These are phyloP conservation scores for Solanum virginianum DNA, from an alignment of 257 asterid genomes.

Conservation along the genomic window DNA sequence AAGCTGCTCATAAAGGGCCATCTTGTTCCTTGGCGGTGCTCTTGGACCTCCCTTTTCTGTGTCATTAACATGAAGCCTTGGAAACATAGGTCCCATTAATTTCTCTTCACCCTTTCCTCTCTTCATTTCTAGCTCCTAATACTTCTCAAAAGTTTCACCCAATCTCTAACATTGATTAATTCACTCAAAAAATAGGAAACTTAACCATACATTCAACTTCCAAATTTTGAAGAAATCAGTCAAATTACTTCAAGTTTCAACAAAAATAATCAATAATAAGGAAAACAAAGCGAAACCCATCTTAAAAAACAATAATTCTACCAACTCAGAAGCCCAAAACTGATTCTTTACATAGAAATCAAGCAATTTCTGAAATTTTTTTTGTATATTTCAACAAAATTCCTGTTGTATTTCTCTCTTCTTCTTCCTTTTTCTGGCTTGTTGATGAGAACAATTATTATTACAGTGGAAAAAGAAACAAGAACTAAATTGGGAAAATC, in stretches of 20 bases:
- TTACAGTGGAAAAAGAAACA: background rate
- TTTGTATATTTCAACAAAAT: background rate
- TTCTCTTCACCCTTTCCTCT: constrained; percentile 69
- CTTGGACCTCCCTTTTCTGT: constrained; percentile 89
- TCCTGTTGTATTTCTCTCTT: background rate
- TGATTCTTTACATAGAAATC: background rate
- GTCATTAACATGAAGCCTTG: constrained; percentile 90
- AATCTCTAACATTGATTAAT: background rate
- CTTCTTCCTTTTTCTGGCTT: background rate
- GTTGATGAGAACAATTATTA: background rate
- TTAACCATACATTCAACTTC: background rate
- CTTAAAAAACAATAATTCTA: background rate
- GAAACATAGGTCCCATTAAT: constrained; percentile 74
- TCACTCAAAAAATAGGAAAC: background rate
- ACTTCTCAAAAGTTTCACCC: background rate
- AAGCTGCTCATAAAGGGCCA: constrained; percentile 93
- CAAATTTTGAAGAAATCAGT: background rate
- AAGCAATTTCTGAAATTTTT: background rate
- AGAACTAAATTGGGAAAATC: background rate
- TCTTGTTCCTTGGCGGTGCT: constrained; percentile 97
- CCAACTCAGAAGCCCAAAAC: background rate
- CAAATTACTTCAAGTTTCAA: background rate
- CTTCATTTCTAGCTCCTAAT: constrained; percentile 30
- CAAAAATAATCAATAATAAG: background rate
- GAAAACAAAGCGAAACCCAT: background rate